phyloP scores from a whole-genome alignment of 331 rosid species.

The Rosa hybrid region DNA sequence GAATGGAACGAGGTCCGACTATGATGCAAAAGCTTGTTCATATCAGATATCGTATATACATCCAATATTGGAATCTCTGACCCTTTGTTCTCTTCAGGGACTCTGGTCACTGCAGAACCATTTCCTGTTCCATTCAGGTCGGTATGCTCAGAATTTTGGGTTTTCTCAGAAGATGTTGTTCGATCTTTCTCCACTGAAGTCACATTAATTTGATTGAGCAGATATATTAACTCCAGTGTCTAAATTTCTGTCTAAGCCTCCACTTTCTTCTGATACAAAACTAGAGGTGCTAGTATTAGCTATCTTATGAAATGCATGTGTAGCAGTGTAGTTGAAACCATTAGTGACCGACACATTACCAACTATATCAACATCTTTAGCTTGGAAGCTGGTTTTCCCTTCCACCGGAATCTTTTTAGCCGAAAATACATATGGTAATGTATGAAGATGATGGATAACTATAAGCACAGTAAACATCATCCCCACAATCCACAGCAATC shows the following conservation, averaged over 20 bases:
- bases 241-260: slow-evolving; percentile 13
- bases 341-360: slow-evolving; percentile 24
- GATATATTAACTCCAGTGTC: slow-evolving; percentile 22
- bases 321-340: slow-evolving; percentile 31
- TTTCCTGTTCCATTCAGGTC: slow-evolving; percentile 8
- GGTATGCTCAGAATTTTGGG: slow-evolving; percentile 32
- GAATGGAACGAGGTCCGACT: slow-evolving; percentile 41
- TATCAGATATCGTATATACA: slow-evolving; percentile 60
- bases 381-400: slow-evolving; percentile 38
- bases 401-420: slow-evolving; percentile 26
- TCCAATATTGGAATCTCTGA: slow-evolving; percentile 37
- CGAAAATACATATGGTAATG: slow-evolving; percentile 45
- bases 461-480: slow-evolving; percentile 46
- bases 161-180: slow-evolving; percentile 18
- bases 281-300: slow-evolving; percentile 29
- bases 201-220: slow-evolving; percentile 20
- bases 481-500: slow-evolving; percentile 53
- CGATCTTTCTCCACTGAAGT: slow-evolving; percentile 27
- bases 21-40: slow-evolving; percentile 56
- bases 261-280: slow-evolving; percentile 21
- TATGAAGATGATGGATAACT: slow-evolving; percentile 48
- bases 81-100: slow-evolving; percentile 30
- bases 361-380: slow-evolving; percentile 29
- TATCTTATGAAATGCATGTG: slow-evolving; percentile 25
- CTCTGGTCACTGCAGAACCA: slow-evolving; percentile 20